These are phyloP conservation scores for Fusarium anthophilum DNA, from an alignment of 2,329 filamentous ascomycete species.

Conservation along the genomic window DNA sequence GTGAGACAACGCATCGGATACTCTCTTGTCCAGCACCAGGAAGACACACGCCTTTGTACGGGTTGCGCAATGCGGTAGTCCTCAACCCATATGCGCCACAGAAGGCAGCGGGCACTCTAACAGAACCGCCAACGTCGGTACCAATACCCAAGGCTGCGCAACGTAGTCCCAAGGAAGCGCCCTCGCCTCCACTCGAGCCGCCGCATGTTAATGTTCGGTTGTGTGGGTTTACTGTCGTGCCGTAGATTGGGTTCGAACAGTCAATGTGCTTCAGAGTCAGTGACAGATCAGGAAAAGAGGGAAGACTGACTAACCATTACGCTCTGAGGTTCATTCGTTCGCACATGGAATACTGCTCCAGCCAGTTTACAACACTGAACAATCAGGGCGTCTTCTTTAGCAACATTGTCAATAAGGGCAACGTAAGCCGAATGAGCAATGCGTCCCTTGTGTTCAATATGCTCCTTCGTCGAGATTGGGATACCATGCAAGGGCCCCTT, in stretches of 20 bases:
- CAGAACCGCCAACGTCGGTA: not conserved
- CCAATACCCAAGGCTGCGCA: not conserved
- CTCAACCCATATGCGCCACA: not conserved
- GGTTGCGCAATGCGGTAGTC: not conserved
- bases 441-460: not conserved
- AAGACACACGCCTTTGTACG: not conserved
- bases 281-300: rapidly evolving
- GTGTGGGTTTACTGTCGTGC: not conserved
- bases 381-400: not conserved
- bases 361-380: not conserved
- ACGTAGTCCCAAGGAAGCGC: not conserved
- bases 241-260: not conserved
- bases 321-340: not conserved
- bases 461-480: not conserved
- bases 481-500: not conserved
- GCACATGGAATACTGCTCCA: not conserved
- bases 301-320: not conserved
- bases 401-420: not conserved
- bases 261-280: not conserved
- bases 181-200: not conserved
- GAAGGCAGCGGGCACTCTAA: not conserved
- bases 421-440: not conserved
- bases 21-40: not conserved
- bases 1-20: not conserved
- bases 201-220: not conserved